Evolutionary conservation across 768 basidiomycete species (phyloP).

Genomic region (Lepiota brunneoincarnata): DNA sequence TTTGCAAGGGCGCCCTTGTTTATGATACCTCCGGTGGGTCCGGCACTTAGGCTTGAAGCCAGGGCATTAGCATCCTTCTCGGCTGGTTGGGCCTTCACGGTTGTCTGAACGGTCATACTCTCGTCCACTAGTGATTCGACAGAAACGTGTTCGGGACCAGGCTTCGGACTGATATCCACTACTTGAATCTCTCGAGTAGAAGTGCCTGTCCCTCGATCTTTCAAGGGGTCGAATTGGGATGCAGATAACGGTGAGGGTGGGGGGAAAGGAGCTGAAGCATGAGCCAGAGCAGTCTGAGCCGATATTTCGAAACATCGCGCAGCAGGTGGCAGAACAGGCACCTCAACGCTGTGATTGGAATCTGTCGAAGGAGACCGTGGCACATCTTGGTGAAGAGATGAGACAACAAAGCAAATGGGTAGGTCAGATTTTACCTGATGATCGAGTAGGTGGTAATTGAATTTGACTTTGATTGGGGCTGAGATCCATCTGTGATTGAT

Average conservation of each 20-base stretch:
- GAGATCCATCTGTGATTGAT: slow-evolving; percentile 3
- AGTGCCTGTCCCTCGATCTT: neutral
- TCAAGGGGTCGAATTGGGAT: too few species aligned
- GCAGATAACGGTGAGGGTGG: too few species aligned
- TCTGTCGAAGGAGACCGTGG: neutral
- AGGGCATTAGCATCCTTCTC: neutral
- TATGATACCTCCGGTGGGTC: neutral
- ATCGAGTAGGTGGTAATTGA: neutral
- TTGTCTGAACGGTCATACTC: neutral
- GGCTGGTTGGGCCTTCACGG: neutral
- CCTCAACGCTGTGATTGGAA: neutral
- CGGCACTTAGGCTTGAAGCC: neutral
- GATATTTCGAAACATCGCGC: too few species aligned
- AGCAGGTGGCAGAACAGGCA: too few species aligned
- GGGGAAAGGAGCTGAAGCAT: too few species aligned
- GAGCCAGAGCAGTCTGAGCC: too few species aligned
- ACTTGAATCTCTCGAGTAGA: neutral
- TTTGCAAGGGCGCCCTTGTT: neutral
- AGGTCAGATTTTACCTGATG: neutral
- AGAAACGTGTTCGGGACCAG: neutral
- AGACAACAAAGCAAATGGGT: neutral
- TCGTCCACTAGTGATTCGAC: neutral
- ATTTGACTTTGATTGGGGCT: neutral
- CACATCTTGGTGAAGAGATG: neutral
- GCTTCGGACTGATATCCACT: neutral